Conservation (phyloP, 2,329 filamentous ascomycete species). For the Aspergillus sp. region DNA sequence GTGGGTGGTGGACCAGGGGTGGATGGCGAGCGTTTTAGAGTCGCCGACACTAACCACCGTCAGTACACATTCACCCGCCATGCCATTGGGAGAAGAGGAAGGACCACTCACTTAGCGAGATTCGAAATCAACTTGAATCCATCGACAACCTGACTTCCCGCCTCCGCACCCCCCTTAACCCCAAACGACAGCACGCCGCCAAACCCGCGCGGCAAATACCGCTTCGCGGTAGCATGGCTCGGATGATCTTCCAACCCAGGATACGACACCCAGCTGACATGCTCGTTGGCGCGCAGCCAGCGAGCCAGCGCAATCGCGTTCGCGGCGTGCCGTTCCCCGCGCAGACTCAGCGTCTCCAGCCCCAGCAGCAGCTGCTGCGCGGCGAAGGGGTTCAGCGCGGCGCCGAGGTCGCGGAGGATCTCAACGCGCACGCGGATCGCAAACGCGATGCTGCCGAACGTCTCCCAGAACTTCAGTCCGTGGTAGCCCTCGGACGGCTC, state of each 20-base stretch:
- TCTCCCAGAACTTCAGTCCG: conserved; percentile 91
- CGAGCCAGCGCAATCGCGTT: conserved; percentile 77
- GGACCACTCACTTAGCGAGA: conserved; percentile 67
- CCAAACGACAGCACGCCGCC: conserved; percentile 92
- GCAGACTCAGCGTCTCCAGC: conserved; percentile 82
- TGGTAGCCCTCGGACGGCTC: conserved; percentile 86
- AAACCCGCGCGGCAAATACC: conserved; percentile 79
- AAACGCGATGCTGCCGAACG: conserved; percentile 76
- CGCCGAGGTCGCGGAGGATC: conserved; percentile 81
- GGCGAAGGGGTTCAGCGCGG: conserved; percentile 80
- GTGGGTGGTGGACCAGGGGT: conserved; percentile 94
- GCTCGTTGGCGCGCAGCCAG: conserved; percentile 78
- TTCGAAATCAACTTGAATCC: conserved; percentile 94
- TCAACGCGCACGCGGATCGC: conserved; percentile 85
- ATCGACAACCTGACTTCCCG: conserved; percentile 85
- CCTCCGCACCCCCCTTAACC: conserved; percentile 81
- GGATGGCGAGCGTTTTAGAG: conserved; percentile 90
- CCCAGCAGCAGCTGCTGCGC: conserved; percentile 90
- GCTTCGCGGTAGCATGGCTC: conserved; percentile 77
- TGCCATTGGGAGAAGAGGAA: neutral
- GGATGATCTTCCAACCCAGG: conserved; percentile 80
- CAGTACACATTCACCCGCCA: neutral
- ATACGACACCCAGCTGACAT: conserved; percentile 93
- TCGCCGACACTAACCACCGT: conserved; percentile 66
- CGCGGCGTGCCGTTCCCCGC: conserved; percentile 79